Evolutionary conservation across 768 basidiomycete genomes (phyloP).

Genomic region (Phlebiopsis gigantea): DNA sequence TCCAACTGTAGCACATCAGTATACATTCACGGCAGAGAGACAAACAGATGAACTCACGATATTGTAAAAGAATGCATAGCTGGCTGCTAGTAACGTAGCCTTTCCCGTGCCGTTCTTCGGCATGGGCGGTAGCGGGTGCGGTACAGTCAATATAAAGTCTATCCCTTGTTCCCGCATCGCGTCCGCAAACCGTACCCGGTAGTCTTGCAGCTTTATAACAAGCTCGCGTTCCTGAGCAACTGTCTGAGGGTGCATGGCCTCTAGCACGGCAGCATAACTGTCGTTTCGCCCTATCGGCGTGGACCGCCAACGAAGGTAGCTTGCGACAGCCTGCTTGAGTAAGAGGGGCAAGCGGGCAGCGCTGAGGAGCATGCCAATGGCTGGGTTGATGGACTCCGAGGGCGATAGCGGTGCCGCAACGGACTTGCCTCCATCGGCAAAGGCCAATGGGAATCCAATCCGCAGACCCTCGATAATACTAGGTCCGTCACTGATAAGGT

Average conservation of each 20-base stretch:
- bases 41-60: conserved; percentile 27
- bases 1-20: conserved; percentile 31
- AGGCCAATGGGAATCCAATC: conserved; percentile 25
- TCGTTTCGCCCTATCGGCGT: conserved; percentile 24
- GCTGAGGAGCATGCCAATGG: conserved; percentile 12
- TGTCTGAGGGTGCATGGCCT: conserved; percentile 15
- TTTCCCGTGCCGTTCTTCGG: conserved; percentile 26
- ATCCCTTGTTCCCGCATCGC: conserved; percentile 20
- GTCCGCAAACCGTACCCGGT: conserved; percentile 20
- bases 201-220: conserved; percentile 21
- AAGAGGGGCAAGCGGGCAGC: conserved; percentile 22
- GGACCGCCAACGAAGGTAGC: conserved; percentile 21
- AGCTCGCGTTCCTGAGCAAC: conserved; percentile 22
- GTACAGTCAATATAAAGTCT: conserved; percentile 36
- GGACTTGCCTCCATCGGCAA: conserved; percentile 26
- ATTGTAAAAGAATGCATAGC: conserved; percentile 37
- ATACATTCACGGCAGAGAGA: background rate
- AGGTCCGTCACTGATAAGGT: conserved; percentile 21
- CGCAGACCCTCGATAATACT: conserved; percentile 23
- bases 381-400: conserved; percentile 20
- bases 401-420: conserved; percentile 11
- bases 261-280: conserved; percentile 21
- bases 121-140: conserved; percentile 34
- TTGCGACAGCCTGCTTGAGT: conserved; percentile 19
- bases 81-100: conserved; percentile 29